Evolutionary conservation across 495 filamentous ascomycete species (phyloP), one percentile per base, ranked within the genome.

Genomic region (Arthonia radiata): DNA sequence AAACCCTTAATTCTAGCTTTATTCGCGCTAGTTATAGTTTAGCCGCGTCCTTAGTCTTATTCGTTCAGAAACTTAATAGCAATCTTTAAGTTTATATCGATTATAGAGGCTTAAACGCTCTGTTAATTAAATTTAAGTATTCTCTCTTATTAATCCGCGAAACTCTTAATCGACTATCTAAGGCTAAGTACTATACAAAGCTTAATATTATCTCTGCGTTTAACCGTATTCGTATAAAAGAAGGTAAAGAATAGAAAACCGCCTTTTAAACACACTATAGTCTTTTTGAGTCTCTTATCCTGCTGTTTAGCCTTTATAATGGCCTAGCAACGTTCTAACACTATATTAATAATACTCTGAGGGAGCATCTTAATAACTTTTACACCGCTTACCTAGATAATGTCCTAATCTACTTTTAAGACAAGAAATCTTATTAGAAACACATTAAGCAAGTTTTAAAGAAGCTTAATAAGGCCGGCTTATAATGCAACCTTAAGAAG

Each of bases 141-240:
- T 40, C 31, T 3, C 15, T 43, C 4, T 40, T 36, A 5, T 28
- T 42, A 22, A 36, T 43, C 24, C 15, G 25, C 10, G 40, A 43
- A 32, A 37, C 34, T 3, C 38, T 41, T 2, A n/a, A 25, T 9
- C 29, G 13, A 2, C 14, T 41, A 8, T 17, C 13, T 11, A 13
- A 22, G 24, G 41, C 34, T 6, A 37, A 40, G 17, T 37, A 18
- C 18, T 44, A 25, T 24, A 37, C 37, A 12, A 43, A 43, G 27
- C 25, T 43, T 6, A 37, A 43, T 26, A 31, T 61, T 6, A 33
- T 38, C 2, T 22, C 45, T 16, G 48, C 41, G 1, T 61, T 52
- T 25, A 36, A 62, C 25, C 21, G 36, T 1, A 40, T 62, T 1
- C 7, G 43, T 0, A 48, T 57, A 0, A 14, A 28, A 6, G 19